Evolutionary conservation across 768 basidiomycete species (phyloP).

Genomic region (Mycena capillaripes): DNA sequence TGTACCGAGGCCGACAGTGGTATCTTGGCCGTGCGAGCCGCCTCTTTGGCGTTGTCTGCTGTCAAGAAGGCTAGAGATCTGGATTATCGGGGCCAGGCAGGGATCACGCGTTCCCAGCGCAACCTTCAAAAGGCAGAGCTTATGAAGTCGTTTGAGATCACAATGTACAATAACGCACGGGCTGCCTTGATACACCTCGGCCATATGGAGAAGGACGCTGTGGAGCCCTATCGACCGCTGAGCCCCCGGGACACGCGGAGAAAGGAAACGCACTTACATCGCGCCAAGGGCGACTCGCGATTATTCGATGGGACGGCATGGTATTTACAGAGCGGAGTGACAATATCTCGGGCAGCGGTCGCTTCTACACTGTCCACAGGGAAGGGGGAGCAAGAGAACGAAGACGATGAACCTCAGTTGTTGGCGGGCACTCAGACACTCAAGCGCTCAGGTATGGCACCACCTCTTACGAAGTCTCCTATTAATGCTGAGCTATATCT

Average conservation of each 20-base stretch:
- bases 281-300: slow-evolving; percentile 20
- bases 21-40: background rate
- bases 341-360: background rate
- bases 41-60: slow-evolving; percentile 11
- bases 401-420: slow-evolving; percentile 1
- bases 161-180: slow-evolving; percentile 16
- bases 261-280: slow-evolving; percentile 25
- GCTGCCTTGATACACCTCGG: slow-evolving; percentile 4
- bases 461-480: too few species aligned
- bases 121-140: slow-evolving; percentile 17
- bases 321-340: slow-evolving; percentile 20
- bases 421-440: slow-evolving; percentile 20
- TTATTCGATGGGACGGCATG: slow-evolving; percentile 30
- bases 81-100: slow-evolving; percentile 18
- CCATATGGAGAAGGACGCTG: background rate
- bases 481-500: background rate
- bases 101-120: background rate
- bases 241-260: slow-evolving; percentile 16
- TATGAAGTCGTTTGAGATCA: slow-evolving; percentile 12
- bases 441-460: slow-evolving; percentile 1
- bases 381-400: background rate
- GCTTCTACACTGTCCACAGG: background rate
- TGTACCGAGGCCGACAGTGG: slow-evolving; percentile 8
- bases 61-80: slow-evolving; percentile 12
- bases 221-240: slow-evolving; percentile 3